Percentiles rank a stretch among this genome's conserved stretches.
Evolutionary conservation across 768 basidiomycete genomes (phyloP).

Genomic region (Trametes maxima): DNA sequence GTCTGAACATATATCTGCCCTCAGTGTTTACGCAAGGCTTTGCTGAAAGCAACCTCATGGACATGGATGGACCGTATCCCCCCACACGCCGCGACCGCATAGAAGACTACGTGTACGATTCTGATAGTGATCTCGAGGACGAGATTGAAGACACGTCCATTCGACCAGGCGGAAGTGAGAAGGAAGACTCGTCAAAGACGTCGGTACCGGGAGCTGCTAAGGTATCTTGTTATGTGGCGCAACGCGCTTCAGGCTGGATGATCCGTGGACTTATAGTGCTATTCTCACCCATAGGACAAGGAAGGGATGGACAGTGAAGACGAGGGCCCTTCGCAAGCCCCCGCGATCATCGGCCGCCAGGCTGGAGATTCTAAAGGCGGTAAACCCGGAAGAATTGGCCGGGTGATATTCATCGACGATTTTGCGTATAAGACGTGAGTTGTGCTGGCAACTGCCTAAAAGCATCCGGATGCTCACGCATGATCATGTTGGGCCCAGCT

Average conservation of each 20-base stretch:
- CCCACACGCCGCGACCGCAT: background rate
- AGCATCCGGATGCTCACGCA: background rate
- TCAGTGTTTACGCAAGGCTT: conserved; percentile 7
- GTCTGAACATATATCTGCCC: background rate
- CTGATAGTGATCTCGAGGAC: conserved; percentile 17
- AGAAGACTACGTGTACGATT: background rate
- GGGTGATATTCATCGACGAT: conserved; percentile 7
- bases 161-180: background rate
- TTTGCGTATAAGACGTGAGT: conserved; percentile 14
- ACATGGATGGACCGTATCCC: conserved; percentile 15
- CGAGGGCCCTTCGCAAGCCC: no score
- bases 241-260: no score
- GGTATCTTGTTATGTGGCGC: no score
- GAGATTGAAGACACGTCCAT: background rate
- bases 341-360: no score
- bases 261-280: no score
- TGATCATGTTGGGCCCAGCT: background rate
- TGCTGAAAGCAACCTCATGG: conserved; percentile 1
- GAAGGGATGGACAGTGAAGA: no score
- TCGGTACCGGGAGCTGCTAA: no score
- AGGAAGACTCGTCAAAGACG: no score
- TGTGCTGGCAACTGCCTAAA: background rate
- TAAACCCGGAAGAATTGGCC: background rate
- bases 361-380: background rate
- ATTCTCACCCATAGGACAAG: no score